Evolutionary conservation across 2,329 filamentous ascomycete genomes (phyloP).

Genomic region (Hymenotorrendiella dingleyae): DNA sequence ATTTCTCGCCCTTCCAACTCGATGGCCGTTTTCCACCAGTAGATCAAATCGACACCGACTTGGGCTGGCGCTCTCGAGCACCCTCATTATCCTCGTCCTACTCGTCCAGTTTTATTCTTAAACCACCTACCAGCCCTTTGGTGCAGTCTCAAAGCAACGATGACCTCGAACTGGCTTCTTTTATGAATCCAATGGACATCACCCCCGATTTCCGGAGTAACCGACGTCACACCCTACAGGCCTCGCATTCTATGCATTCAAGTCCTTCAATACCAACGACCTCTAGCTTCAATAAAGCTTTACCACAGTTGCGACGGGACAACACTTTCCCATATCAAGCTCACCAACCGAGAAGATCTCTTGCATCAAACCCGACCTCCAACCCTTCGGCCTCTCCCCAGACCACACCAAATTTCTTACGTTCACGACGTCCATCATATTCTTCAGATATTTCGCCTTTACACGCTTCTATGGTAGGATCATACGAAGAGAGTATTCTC

Average conservation of each 20-base stretch:
- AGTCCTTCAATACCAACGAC: constrained; percentile 33
- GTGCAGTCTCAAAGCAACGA: constrained; percentile 84
- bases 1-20: constrained; percentile 43
- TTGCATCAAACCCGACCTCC: constrained; percentile 53
- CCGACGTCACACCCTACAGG: constrained; percentile 68
- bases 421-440: constrained; percentile 62
- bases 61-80: constrained; percentile 20
- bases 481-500: constrained; percentile 94
- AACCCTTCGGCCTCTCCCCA: constrained; percentile 39
- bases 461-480: constrained; percentile 93
- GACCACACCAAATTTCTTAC: constrained; percentile 43
- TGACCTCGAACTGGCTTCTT: constrained; percentile 59
- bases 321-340: constrained; percentile 66
- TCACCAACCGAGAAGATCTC: constrained; percentile 70
- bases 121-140: constrained; percentile 85
- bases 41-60: constrained; percentile 13
- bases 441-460: constrained; percentile 69
- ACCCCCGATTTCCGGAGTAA: constrained; percentile 32
- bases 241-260: constrained; percentile 46
- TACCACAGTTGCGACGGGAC: constrained; percentile 50
- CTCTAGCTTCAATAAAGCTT: constrained; percentile 38
- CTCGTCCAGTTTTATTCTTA: constrained; percentile 74
- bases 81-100: constrained; percentile 67
- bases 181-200: constrained; percentile 46
- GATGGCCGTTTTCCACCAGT: constrained; percentile 29